A percentile compares a stretch with the other conserved stretches of the same genome.
These are phyloP conservation scores for Arctium minus DNA, from an alignment of 129 eudicot genomes.

Conservation along the genomic window DNA sequence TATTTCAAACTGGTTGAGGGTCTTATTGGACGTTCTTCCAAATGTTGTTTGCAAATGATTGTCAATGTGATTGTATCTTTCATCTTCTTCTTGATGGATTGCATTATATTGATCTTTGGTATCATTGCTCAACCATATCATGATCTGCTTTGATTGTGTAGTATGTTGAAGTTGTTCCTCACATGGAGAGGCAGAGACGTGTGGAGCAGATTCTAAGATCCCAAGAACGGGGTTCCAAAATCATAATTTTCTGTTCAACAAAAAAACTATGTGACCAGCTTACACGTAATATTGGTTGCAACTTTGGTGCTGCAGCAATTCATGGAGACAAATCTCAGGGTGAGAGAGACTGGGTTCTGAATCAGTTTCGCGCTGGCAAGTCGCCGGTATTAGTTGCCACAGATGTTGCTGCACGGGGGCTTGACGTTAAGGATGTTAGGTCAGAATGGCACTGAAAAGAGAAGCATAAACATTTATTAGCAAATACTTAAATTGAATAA, in stretches of 20 bases:
- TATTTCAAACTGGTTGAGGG: neutral
- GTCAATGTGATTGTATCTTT: neutral
- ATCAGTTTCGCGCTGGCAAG: slow-evolving; percentile 73
- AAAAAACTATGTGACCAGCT: slow-evolving; percentile 82
- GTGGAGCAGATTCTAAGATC: slow-evolving; percentile 90
- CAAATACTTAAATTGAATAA: neutral
- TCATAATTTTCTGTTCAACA: slow-evolving; percentile 81
- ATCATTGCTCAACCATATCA: neutral
- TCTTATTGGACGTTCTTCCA: neutral
- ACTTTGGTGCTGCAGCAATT: slow-evolving; percentile 90
- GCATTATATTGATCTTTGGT: neutral
- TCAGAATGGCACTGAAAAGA: neutral
- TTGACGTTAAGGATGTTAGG: slow-evolving; percentile 90
- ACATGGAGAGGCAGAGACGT: slow-evolving; percentile 84
- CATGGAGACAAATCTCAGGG: slow-evolving; percentile 92
- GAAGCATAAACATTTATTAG: neutral
- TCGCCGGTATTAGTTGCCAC: slow-evolving; percentile 88
- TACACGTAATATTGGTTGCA: slow-evolving; percentile 68
- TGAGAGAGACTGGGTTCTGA: slow-evolving; percentile 84
- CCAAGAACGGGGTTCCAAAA: slow-evolving; percentile 82
- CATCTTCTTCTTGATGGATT: neutral
- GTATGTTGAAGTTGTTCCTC: slow-evolving; percentile 88
- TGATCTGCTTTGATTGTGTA: slow-evolving; percentile 28
- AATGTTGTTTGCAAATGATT: neutral
- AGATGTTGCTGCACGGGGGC: slow-evolving; percentile 97